Base-by-base conservation (phyloP, 139 green algal species). In the Chlamydomonas sp. region DNA sequence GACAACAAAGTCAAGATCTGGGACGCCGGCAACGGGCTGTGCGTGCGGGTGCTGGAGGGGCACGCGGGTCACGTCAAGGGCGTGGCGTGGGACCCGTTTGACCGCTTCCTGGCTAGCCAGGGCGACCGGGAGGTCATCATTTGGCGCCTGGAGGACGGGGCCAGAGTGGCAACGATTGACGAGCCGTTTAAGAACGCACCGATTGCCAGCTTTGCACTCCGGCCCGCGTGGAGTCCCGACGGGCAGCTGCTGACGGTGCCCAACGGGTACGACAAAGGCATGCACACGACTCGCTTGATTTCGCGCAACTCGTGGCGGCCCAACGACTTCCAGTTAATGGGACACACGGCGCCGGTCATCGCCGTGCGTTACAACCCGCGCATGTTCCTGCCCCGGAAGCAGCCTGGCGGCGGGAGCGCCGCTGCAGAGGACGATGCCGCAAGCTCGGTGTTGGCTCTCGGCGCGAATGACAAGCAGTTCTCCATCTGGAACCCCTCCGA, bases 81-180 rank as follows among this genome's bases (percentile, higher is more conserved):
- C 58, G 91, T 99, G 16, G 95, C 96, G 2, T 99, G 97, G 97
- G 98, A 99, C 93, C 98, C 98, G 0, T 93, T 99, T 12, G 95
- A 95, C 76, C 18, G 77, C 18, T 91, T 85, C 87, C 84, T 90
- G 3, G 72, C 88, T 49, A 94, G 76, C 63, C 96, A 98, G 90
- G 92, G 92, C 3, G 97, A 98, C 85, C 92, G 96, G 87, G 95
- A 92, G 60, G 89, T 98, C 63, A 95, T 97, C 72, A 90, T 99
- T 10, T 99, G 97, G 97, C 80, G 90, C 57, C 83, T 86, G 14
- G 92, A 94, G 59, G 93, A 96, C 85, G 99, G 97, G 95, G 87
- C 63, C 1, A 75, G 80, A 2, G 91, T 96, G 20, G 78, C 79
- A 0, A 62, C 86, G 9, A 66, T 98, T 4, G 89, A 61, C 1